Base-by-base conservation (phyloP, 2,329 filamentous ascomycete genomes). In the Cercospora sesami region DNA sequence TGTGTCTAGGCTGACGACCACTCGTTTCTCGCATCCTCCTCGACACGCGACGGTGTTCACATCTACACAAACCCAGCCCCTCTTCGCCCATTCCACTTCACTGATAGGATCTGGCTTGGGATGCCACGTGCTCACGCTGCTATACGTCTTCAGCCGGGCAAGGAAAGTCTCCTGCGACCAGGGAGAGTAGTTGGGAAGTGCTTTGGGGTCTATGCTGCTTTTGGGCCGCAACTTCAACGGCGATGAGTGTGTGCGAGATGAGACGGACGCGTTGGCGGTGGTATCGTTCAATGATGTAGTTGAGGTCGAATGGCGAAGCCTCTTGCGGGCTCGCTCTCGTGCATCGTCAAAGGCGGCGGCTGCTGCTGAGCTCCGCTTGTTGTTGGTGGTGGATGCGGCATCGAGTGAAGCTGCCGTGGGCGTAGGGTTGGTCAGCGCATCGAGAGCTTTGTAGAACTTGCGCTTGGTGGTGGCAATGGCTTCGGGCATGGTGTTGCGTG, bases 41-140 rank as follows among this genome's bases (percentile, higher is more conserved):
- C 83, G 85, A 78, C 95, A 99, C 18, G 89, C 88, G 16, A 98
- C 92, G 4, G 91, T 91, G 79, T 96, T 93, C 71, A 89, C 89
- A 73, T 90, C 90, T 57, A 91, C 88, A 75, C 94, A 97, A 4
- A 90, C 85, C 94, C 95, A 99, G 0, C 94, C 94, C 67, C 91
- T 84, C 82, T 94, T 97, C 0, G 94, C 94, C 95, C 95, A 99
- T 78, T 93, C 91, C 7, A 97, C 89, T 80, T 98, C 95, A 76
- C 89, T 93, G 73, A 98, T 89, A 36, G 84, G 85, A 63, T 94
- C 87, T 0, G 95, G 94, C 78, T 98, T 98, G 0, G 92, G 91
- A n/a, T 91, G 91, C 94, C 94, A 99, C 77, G 91, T 87, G 64
- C 93, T 95, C 59, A 98, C 89, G 73, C 94, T 93, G 76, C 94